Base-by-base conservation (phyloP, 495 filamentous ascomycete genomes). In the Penicillium argentinense region DNA sequence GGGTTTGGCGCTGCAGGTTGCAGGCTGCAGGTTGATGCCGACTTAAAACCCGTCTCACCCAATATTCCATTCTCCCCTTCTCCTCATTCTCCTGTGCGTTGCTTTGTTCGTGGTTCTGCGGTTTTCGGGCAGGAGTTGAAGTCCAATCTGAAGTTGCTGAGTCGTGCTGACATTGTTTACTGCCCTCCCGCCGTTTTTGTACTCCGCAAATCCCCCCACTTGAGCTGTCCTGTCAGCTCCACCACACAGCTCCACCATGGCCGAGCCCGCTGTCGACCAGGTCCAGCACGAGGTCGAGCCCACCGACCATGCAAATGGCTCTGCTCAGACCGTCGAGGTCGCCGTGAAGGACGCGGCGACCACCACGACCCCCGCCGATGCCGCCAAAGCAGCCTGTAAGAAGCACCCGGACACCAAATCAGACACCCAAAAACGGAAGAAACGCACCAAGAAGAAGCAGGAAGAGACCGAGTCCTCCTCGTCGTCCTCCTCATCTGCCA, bases 381-480 rank as follows among this genome's bases (percentile, higher is more conserved):
- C 40, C 8, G 17, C 46, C 40, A 63, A 64, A 29, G 7, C 57
- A 2, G 44, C 47, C 19, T 73, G 70, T 57, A 71, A 69, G 42
- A 73, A 75, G 46, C 67, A 72, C 38, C 33, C 63, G 8, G 47
- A 60, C 14, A 64, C 61, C 40, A 58, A 62, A 9, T 21, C 53
- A 8, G 63, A 60, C 19, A 57, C 34, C 17, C 45, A 41, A 11
- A 7, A 55, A 50, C 12, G 33, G 12, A 38, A 39, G 21, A 45
- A 51, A 9, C 52, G 49, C 11, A 39, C 29, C 16, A 54, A 62
- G 4, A 49, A 54, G 40, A 73, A 71, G 51, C 28, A 72, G 68
- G 33, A 51, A 42, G 59, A 66, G 9, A 61, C 51, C 34, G 33
- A 36, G 17, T 21, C 33, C 33, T 36, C 33, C 5, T 16, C n/a